These are phyloP conservation scores for Trametes pubescens DNA, from an alignment of 1,284 basidiomycete species.

Conservation along the genomic window DNA sequence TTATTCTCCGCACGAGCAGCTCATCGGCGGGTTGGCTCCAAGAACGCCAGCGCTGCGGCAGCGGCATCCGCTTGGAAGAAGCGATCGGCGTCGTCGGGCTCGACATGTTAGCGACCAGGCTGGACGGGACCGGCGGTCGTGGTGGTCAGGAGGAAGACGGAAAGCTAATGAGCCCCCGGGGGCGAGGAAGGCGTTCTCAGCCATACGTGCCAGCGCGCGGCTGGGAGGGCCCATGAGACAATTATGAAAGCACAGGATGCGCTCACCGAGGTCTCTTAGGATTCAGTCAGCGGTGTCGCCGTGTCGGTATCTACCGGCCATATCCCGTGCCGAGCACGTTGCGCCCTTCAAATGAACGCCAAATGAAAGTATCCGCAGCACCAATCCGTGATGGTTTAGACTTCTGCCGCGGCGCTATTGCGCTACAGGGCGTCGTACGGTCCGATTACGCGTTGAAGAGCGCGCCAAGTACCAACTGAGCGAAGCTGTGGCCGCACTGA, in stretches of 20 bases:
- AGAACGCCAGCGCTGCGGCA: slow-evolving; percentile 34
- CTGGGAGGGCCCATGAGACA: slow-evolving; percentile 1
- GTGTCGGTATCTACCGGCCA: slow-evolving; percentile 15
- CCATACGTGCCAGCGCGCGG: slow-evolving; percentile 6
- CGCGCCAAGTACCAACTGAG: neutral
- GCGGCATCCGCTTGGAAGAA: slow-evolving; percentile 14
- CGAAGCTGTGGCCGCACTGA: neutral
- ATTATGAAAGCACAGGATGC: neutral
- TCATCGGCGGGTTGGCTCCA: slow-evolving; percentile 37
- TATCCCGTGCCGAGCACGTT: slow-evolving; percentile 14
- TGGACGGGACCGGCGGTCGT: neutral
- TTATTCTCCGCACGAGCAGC: slow-evolving; percentile 18
- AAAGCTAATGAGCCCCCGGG: neutral
- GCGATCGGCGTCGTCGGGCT: slow-evolving; percentile 33
- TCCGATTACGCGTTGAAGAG: too few species aligned
- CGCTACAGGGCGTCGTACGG: too few species aligned
- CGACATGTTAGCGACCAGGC: slow-evolving; percentile 19
- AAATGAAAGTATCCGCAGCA: slow-evolving; percentile 27
- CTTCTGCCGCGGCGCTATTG: neutral
- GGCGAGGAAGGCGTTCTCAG: neutral
- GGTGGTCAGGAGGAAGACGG: neutral
- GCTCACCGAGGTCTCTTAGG: slow-evolving; percentile 13
- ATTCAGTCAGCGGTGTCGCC: slow-evolving; percentile 10
- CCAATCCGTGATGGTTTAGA: slow-evolving; percentile 6
- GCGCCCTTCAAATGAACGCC: slow-evolving; percentile 13